Evolutionary conservation across 306 rosid species (phyloP).

Genomic region (Cucumis sativus): Cucumber_9930_V3 NC_026656.2:19250001-19250500

Average conservation of each 20-base stretch:
- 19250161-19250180: conserved; percentile 53
- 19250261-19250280: conserved; percentile 33
- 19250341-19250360: conserved; percentile 83
- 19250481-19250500: background rate
- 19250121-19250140: conserved; percentile 11
- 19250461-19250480: conserved; percentile 80
- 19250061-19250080: conserved; percentile 24
- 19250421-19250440: conserved; percentile 33
- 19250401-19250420: conserved; percentile 41
- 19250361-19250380: conserved; percentile 77
- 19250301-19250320: conserved; percentile 47
- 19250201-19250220: conserved; percentile 78
- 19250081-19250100: background rate
- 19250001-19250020: conserved; percentile 17
- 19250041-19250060: conserved; percentile 22
- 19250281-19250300: conserved; percentile 35
- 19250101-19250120: background rate
- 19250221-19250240: conserved; percentile 36
- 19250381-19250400: conserved; percentile 70
- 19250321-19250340: conserved; percentile 87
- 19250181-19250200: conserved; percentile 88
- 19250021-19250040: conserved; percentile 18
- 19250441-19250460: conserved; percentile 62
- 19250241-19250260: conserved; percentile 26
- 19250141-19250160: conserved; percentile 25